These are phyloP conservation scores for Stagonosporopsis chrysanthemi DNA, from an alignment of 2,329 filamentous ascomycete genomes.

Conservation along the genomic window DNA sequence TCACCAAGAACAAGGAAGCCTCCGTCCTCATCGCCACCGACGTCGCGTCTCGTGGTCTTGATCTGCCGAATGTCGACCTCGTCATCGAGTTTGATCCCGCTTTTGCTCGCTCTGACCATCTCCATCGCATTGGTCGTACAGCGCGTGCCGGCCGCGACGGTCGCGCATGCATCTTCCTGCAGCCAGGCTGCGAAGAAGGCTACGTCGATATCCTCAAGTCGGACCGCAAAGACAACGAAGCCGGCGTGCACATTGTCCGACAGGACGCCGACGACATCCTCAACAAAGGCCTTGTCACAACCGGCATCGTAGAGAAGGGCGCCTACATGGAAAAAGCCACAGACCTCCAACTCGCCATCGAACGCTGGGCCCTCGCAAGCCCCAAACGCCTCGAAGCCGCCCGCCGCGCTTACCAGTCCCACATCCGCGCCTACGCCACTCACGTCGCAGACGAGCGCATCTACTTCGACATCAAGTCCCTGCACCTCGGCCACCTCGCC, in stretches of 20 bases:
- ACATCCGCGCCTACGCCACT: conserved; percentile 93
- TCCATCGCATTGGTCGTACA: conserved; percentile 93
- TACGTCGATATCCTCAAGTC: conserved; percentile 82
- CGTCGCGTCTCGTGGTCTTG: conserved; percentile 92
- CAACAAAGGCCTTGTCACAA: conserved; percentile 66
- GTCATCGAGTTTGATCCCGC: conserved; percentile 97
- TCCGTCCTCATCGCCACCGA: conserved; percentile 92
- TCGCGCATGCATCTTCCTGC: conserved; percentile 85
- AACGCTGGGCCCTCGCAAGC: conserved; percentile 70
- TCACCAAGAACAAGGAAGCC: conserved; percentile 75
- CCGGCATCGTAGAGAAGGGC: conserved; percentile 49
- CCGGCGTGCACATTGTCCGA: conserved; percentile 64
- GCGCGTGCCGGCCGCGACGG: conserved; percentile 90
- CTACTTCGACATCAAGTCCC: conserved; percentile 88
- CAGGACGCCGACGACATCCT: conserved; percentile 71
- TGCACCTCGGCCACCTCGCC: conserved; percentile 91
- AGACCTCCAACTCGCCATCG: conserved; percentile 70
- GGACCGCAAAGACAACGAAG: conserved; percentile 69
- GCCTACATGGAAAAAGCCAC: conserved; percentile 73
- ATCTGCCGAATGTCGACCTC: conserved; percentile 92
- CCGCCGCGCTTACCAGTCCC: conserved; percentile 85
- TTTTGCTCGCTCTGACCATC: conserved; percentile 90
- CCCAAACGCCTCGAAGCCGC: conserved; percentile 79
- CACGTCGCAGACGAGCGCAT: conserved; percentile 84
- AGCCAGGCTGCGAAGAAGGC: conserved; percentile 89